Percentiles rank a stretch among this genome's conserved stretches.
Evolutionary conservation across 768 basidiomycete genomes (phyloP).

Genomic region (Mrakia frigida): DNA sequence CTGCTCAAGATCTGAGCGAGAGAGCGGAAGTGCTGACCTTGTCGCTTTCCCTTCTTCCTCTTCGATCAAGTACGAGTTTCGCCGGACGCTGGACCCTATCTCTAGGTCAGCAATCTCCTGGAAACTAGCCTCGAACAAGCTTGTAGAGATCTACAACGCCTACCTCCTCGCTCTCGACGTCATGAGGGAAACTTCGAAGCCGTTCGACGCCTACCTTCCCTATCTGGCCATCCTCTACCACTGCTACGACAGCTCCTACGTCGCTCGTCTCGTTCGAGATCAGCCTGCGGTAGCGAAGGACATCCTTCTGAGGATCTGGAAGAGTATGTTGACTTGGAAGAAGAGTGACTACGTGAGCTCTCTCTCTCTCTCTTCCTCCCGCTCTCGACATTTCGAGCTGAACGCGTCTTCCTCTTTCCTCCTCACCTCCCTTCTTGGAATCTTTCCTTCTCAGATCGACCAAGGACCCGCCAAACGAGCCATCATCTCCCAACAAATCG

Average conservation of each 20-base stretch:
- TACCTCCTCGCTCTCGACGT: neutral
- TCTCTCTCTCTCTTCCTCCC: neutral
- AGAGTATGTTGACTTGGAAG: neutral
- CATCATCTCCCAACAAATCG: no score
- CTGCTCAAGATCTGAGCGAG: no score
- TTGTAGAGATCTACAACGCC: neutral
- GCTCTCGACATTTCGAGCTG: no score
- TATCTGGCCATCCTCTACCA: neutral
- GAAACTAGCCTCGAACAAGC: neutral
- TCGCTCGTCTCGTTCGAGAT: neutral
- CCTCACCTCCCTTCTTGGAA: neutral
- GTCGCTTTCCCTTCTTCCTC: neutral
- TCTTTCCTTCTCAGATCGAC: no score
- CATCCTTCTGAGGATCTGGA: neutral
- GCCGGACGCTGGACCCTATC: neutral
- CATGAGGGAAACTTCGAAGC: neutral
- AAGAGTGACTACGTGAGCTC: neutral
- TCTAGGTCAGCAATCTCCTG: neutral
- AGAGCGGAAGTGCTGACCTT: neutral
- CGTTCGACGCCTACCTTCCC: neutral
- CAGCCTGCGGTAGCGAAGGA: neutral
- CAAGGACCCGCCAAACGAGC: no score
- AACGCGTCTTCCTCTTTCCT: neutral
- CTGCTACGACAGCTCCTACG: neutral
- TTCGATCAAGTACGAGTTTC: neutral